Percentiles rank a stretch among this genome's conserved stretches.
Conservation (phyloP, 1,139 yeast genomes). For the Candida dubliniensis region DNA sequence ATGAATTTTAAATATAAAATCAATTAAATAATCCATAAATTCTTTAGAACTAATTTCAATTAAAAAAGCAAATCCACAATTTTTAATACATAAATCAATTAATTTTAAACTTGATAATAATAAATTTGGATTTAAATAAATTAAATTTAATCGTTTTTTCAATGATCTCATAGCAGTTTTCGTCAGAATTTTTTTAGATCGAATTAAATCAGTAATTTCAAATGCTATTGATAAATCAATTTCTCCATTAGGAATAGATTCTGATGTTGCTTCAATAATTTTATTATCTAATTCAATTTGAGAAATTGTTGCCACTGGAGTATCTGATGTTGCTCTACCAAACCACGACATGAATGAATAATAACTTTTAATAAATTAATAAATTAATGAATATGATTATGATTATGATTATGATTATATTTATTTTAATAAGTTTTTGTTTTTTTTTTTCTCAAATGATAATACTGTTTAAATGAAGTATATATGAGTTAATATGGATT, state of each 20-base stretch:
- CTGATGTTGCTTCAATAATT: slow-evolving; percentile 80
- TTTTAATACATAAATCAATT: slow-evolving; percentile 85
- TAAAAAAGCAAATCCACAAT: slow-evolving; percentile 86
- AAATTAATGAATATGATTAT: no score
- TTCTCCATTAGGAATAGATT: slow-evolving; percentile 88
- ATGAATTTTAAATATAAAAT: slow-evolving; percentile 38
- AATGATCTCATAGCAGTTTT: slow-evolving; percentile 82
- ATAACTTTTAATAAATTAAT: no score
- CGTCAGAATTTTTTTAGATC: slow-evolving; percentile 81
- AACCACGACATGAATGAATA: slow-evolving; percentile 82
- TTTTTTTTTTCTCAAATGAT: no score
- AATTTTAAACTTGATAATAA: slow-evolving; percentile 74
- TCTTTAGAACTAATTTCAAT: slow-evolving; percentile 81
- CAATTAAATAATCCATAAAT: slow-evolving; percentile 73
- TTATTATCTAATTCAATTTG: slow-evolving; percentile 59
- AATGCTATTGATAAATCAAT: slow-evolving; percentile 76
- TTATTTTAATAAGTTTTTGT: no score
- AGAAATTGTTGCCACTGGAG: slow-evolving; percentile 29
- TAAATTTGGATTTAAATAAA: slow-evolving; percentile 70
- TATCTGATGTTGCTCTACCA: slow-evolving; percentile 16
- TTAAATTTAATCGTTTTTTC: slow-evolving; percentile 67
- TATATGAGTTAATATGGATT: background rate
- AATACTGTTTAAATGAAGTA: no score
- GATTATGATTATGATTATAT: no score
- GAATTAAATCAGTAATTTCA: slow-evolving; percentile 84